A percentile compares a stretch with the other conserved stretches of the same genome.
Conservation (phyloP, 805 yeast genomes). For the Kazachstania viticola region DNA sequence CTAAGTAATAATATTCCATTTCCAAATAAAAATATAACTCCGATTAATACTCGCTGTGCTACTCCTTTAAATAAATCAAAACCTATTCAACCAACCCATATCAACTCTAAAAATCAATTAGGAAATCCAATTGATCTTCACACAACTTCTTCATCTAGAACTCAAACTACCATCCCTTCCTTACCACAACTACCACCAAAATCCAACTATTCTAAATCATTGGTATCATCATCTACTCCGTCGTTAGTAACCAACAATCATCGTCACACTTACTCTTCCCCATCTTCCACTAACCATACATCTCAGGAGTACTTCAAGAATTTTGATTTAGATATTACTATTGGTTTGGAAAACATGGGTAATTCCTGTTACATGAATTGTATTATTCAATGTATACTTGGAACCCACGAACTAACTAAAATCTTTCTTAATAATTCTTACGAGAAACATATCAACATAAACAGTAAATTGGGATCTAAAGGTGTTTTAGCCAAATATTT, state of each 20-base stretch:
- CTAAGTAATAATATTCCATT: no score
- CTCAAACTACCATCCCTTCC: slow-evolving; percentile 7
- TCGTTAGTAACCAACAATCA: no score
- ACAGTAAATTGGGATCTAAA: slow-evolving; percentile 66
- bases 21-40: slow-evolving; percentile 5
- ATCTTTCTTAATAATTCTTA: slow-evolving; percentile 59
- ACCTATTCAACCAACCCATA: neutral
- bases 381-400: slow-evolving; percentile 69
- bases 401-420: slow-evolving; percentile 53
- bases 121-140: no score
- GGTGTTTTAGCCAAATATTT: slow-evolving; percentile 69
- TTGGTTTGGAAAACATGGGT: slow-evolving; percentile 78
- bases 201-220: neutral
- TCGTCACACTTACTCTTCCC: neutral
- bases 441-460: slow-evolving; percentile 55
- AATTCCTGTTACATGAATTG: slow-evolving; percentile 93
- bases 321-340: slow-evolving; percentile 32
- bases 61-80: slow-evolving; percentile 1
- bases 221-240: no score
- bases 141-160: neutral
- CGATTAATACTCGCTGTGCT: slow-evolving; percentile 6
- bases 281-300: no score
- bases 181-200: slow-evolving; percentile 13
- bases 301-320: no score
- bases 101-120: neutral